A percentile compares a stretch with the other conserved stretches of the same genome.
Conservation (phyloP, 352 stramenopile species). For the Blastocystis sp. region DNA sequence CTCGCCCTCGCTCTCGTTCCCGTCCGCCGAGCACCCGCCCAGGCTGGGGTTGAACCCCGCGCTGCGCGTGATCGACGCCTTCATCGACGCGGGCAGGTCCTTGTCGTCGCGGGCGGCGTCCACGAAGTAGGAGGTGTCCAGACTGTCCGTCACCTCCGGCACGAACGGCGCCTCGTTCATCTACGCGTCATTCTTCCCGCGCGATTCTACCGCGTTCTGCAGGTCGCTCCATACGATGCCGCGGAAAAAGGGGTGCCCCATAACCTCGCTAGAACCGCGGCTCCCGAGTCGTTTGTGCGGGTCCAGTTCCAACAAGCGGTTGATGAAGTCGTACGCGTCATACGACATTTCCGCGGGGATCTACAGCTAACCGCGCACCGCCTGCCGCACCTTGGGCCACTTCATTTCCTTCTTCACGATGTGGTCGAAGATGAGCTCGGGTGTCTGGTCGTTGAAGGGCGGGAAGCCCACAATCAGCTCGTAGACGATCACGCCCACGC, state of each 20-base stretch:
- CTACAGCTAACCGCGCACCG: background rate
- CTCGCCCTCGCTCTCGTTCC: background rate
- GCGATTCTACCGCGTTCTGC: constrained; percentile 75
- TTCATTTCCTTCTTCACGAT: constrained; percentile 81
- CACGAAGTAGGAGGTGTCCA: constrained; percentile 85
- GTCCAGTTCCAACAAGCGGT: constrained; percentile 78
- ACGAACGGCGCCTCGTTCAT: constrained; percentile 77
- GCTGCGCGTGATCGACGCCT: background rate
- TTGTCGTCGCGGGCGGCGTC: constrained; percentile 75
- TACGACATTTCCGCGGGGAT: constrained; percentile 74
- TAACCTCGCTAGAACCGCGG: constrained; percentile 77
- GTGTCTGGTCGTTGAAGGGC: constrained; percentile 83
- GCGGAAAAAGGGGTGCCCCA: constrained; percentile 77
- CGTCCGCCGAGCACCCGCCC: background rate
- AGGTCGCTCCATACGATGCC: constrained; percentile 81
- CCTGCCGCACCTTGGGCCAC: constrained; percentile 77
- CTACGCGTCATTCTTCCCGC: background rate
- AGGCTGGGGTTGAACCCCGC: background rate
- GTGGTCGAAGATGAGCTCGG: constrained; percentile 82
- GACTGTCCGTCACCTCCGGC: constrained; percentile 79
- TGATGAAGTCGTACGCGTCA: constrained; percentile 81
- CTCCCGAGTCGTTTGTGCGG: constrained; percentile 73
- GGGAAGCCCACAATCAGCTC: constrained; percentile 80
- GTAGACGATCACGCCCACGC: constrained; percentile 82
- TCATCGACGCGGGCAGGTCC: background rate